Evolutionary conservation across 495 filamentous ascomycete species (phyloP).

Genomic region (Amphirosellinia nigrospora): DNA sequence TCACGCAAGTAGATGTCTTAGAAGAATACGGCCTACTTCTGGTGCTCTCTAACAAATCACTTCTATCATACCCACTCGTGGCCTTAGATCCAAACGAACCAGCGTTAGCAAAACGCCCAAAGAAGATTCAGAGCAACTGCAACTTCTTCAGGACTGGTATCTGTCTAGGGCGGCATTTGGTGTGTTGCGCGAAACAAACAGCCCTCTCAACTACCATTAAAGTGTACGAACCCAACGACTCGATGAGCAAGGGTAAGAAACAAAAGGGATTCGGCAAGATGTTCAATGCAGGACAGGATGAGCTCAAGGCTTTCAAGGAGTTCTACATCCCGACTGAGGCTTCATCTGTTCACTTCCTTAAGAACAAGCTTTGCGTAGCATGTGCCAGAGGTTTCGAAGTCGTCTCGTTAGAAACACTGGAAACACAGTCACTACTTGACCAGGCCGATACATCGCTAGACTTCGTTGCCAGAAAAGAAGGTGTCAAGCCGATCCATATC

Average conservation of each 20-base stretch:
- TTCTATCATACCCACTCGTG: constrained; percentile 84
- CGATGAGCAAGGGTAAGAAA: constrained; percentile 83
- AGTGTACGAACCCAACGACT: constrained; percentile 95
- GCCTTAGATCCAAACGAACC: constrained; percentile 83
- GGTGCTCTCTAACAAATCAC: constrained; percentile 89
- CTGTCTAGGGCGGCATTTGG: constrained; percentile 90
- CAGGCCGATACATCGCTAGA: constrained; percentile 98
- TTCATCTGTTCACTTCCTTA: constrained; percentile 94
- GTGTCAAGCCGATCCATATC: constrained; percentile 95
- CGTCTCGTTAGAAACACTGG: constrained; percentile 93
- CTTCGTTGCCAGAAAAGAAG: constrained; percentile 91
- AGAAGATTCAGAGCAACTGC: constrained; percentile 95
- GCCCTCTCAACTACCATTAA: constrained; percentile 94
- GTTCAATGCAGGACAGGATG: constrained; percentile 91
- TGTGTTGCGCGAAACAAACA: constrained; percentile 92
- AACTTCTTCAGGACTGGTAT: constrained; percentile 98
- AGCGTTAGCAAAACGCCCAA: constrained; percentile 79
- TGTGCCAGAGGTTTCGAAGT: constrained; percentile 97
- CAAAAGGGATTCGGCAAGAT: constrained; percentile 93
- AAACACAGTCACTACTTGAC: constrained; percentile 95
- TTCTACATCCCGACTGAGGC: constrained; percentile 98
- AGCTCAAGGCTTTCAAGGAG: constrained; percentile 96
- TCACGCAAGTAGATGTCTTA: constrained; percentile 94
- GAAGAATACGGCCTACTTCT: constrained; percentile 92
- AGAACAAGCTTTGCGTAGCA: constrained; percentile 94